Evolutionary conservation across 495 filamentous ascomycete genomes (phyloP).

Genomic region (Penicillium alfredii): DNA sequence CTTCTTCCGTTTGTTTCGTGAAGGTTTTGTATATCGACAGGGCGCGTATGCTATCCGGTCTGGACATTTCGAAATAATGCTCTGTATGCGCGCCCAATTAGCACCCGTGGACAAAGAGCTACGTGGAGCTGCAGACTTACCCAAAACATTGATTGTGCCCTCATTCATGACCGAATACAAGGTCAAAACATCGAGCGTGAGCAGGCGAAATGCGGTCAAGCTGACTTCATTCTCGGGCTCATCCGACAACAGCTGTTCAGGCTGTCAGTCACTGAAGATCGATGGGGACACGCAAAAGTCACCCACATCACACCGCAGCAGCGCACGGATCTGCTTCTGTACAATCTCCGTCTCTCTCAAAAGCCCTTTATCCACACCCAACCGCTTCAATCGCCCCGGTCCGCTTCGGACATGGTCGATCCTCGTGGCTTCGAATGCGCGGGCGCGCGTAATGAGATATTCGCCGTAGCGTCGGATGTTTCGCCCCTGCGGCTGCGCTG

Average conservation of each 20-base stretch:
- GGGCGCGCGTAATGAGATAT: constrained; percentile 78
- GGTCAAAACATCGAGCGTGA: constrained; percentile 84
- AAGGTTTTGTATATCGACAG: constrained; percentile 92
- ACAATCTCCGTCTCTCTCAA: constrained; percentile 88
- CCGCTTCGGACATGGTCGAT: constrained; percentile 85
- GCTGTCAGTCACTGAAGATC: constrained; percentile 23
- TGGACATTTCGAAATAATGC: constrained; percentile 98
- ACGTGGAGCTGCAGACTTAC: constrained; percentile 44
- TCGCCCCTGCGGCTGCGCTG: constrained; percentile 87
- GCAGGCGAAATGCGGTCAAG: constrained; percentile 85
- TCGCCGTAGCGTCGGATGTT: constrained; percentile 90
- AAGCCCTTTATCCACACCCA: constrained; percentile 88
- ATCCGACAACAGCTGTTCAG: constrained; percentile 68
- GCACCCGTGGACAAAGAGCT: not conserved
- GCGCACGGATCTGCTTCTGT: constrained; percentile 77
- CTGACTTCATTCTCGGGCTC: constrained; percentile 98
- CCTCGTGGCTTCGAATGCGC: constrained; percentile 74
- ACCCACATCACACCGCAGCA: constrained; percentile 86
- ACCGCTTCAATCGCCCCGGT: constrained; percentile 73
- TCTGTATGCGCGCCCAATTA: constrained; percentile 47
- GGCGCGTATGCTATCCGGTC: constrained; percentile 84
- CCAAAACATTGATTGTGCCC: constrained; percentile 94
- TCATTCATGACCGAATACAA: constrained; percentile 96
- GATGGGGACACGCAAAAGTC: not conserved
- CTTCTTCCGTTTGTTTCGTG: constrained; percentile 83